Evolutionary conservation across 768 basidiomycete genomes (phyloP).

Genomic region (Pulveroboletus sp.): DNA sequence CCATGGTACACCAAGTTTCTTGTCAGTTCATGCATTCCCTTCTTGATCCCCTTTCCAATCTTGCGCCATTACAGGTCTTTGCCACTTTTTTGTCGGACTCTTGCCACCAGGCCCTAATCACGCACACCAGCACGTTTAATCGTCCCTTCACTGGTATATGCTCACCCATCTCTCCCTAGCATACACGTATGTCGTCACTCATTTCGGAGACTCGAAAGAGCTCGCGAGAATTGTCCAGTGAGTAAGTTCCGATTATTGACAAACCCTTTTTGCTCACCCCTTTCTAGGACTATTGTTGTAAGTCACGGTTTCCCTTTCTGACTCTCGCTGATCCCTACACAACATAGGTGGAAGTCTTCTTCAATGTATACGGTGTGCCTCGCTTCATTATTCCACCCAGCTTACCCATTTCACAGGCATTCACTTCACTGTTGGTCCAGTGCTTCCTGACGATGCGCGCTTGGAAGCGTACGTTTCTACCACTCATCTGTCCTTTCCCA

Average conservation of each 20-base stretch:
- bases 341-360: slow-evolving; percentile 45
- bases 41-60: neutral
- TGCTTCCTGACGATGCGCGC: slow-evolving; percentile 50
- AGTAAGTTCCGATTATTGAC: slow-evolving; percentile 14
- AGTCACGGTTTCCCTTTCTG: slow-evolving; percentile 1
- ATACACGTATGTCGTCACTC: slow-evolving; percentile 45
- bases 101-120: slow-evolving; percentile 50
- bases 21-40: slow-evolving; percentile 29
- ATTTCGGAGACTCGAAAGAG: slow-evolving; percentile 31
- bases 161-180: slow-evolving; percentile 29
- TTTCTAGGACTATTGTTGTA: slow-evolving; percentile 21
- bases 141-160: neutral
- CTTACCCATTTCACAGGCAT: slow-evolving; percentile 18
- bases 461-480: slow-evolving; percentile 41
- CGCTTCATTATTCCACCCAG: neutral
- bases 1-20: slow-evolving; percentile 44
- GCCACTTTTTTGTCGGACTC: slow-evolving; percentile 49
- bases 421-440: slow-evolving; percentile 52
- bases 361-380: slow-evolving; percentile 35
- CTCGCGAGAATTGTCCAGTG: slow-evolving; percentile 41
- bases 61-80: slow-evolving; percentile 38
- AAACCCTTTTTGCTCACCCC: neutral
- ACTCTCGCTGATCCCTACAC: slow-evolving; percentile 5
- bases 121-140: slow-evolving; percentile 41
- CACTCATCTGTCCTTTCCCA: neutral